Evolutionary conservation across 345 rosid species (phyloP).

Genomic region (Euphorbia pulcherrima): DNA sequence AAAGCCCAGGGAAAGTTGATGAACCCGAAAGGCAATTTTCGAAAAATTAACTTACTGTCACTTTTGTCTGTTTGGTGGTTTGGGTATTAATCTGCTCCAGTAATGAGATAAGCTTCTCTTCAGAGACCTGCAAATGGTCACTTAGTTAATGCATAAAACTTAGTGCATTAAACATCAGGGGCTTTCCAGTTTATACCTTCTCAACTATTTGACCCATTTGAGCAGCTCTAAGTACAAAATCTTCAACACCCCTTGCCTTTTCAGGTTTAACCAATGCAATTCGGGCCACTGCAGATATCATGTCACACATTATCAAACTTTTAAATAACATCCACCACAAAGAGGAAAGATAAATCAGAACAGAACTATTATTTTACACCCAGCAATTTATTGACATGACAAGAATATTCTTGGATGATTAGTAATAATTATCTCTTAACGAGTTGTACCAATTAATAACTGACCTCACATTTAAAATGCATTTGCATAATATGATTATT

Average conservation of each 20-base stretch:
- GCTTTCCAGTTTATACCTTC: constrained; percentile 46
- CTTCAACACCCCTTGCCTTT: constrained; percentile 93
- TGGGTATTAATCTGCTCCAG: constrained; percentile 94
- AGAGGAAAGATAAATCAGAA: not conserved
- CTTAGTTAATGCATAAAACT: not conserved
- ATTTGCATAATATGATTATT: not conserved
- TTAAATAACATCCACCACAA: not conserved
- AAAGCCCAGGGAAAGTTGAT: not conserved
- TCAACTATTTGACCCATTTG: constrained; percentile 90
- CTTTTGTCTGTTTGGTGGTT: constrained; percentile 85
- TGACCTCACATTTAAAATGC: not conserved
- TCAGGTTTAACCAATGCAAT: constrained; percentile 98
- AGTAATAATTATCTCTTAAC: not conserved
- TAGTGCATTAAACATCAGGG: constrained; percentile 1
- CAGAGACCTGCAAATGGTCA: constrained; percentile 57
- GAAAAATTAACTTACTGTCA: constrained; percentile 51
- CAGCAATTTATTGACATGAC: not conserved
- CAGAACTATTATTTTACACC: not conserved
- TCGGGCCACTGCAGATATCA: constrained; percentile 56
- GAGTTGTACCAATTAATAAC: not conserved
- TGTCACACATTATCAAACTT: not conserved
- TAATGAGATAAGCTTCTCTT: constrained; percentile 78
- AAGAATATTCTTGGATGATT: not conserved
- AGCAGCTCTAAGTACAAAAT: constrained; percentile 79
- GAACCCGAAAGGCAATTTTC: not conserved